These are phyloP conservation scores for Diphasiastrum complanatum DNA, from an alignment of 83 land plant genomes.

Conservation along the genomic window DNA sequence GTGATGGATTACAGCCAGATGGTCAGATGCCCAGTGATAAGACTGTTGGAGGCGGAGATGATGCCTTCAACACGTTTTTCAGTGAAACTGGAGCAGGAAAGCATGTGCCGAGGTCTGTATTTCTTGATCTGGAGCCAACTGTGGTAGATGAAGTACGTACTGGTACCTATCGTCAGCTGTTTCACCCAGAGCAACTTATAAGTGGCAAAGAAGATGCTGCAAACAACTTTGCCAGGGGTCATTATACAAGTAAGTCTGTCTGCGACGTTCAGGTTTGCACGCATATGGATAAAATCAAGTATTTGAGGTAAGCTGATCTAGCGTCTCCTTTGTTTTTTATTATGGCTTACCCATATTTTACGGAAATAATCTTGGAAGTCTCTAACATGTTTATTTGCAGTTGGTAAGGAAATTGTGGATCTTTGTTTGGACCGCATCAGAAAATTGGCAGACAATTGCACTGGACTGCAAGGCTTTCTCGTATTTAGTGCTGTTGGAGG, in stretches of 20 bases:
- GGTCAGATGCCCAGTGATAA: slow-evolving; percentile 25
- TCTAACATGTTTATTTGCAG: slow-evolving; percentile 2
- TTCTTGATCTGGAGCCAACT: slow-evolving; percentile 25
- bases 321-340: too few species aligned
- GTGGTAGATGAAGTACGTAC: slow-evolving; percentile 25
- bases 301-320: too few species aligned
- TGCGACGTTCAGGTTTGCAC: too few species aligned
- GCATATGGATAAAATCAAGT: too few species aligned
- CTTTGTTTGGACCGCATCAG: slow-evolving; percentile 23
- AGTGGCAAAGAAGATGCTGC: slow-evolving; percentile 25
- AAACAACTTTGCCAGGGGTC: slow-evolving; percentile 22
- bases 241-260: slow-evolving; percentile 15
- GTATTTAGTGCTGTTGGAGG: slow-evolving; percentile 24
- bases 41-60: slow-evolving; percentile 17
- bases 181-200: slow-evolving; percentile 26
- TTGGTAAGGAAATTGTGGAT: slow-evolving; percentile 26
- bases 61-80: slow-evolving; percentile 27
- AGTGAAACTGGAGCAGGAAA: slow-evolving; percentile 26
- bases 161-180: slow-evolving; percentile 20
- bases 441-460: slow-evolving; percentile 25
- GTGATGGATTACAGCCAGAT: slow-evolving; percentile 17
- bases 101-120: slow-evolving; percentile 21
- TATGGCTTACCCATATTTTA: too few species aligned
- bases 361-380: too few species aligned
- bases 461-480: slow-evolving; percentile 24